These are phyloP conservation scores for Gymnopilus dilepis DNA, from an alignment of 768 basidiomycete genomes.

Conservation along the genomic window DNA sequence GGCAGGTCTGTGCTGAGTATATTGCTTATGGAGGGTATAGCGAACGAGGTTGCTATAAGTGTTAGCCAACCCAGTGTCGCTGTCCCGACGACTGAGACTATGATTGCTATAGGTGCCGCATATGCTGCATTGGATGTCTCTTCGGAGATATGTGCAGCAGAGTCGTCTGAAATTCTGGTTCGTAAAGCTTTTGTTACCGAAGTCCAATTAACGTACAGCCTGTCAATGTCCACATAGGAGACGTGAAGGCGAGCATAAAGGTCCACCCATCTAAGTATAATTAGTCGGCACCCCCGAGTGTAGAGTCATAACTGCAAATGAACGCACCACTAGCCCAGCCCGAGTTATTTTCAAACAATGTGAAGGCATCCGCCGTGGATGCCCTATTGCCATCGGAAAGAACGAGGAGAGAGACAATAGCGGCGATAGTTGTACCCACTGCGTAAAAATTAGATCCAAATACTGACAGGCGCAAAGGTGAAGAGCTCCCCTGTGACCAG, in stretches of 20 bases:
- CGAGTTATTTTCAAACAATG: conserved; percentile 71
- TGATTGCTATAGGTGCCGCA: conserved; percentile 72
- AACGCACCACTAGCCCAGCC: conserved; percentile 67
- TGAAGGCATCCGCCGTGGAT: conserved; percentile 73
- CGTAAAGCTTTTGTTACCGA: neutral
- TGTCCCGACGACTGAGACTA: conserved; percentile 65
- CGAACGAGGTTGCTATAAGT: conserved; percentile 68
- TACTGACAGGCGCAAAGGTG: neutral
- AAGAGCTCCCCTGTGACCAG: conserved; percentile 57
- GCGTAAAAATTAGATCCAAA: neutral
- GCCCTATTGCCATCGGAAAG: conserved; percentile 60
- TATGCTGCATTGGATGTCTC: conserved; percentile 68
- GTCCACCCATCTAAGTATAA: conserved; percentile 67
- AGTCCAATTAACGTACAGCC: conserved; percentile 54
- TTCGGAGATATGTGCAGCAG: conserved; percentile 77
- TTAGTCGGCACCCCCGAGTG: neutral
- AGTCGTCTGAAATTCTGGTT: conserved; percentile 56
- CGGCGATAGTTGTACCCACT: conserved; percentile 72
- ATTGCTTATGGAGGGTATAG: conserved; percentile 56
- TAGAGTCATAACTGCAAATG: neutral
- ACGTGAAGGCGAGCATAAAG: conserved; percentile 72
- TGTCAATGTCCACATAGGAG: conserved; percentile 82
- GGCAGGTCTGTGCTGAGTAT: conserved; percentile 57
- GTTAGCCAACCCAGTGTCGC: conserved; percentile 70
- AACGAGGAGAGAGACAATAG: conserved; percentile 64